Evolutionary conservation across 2,329 filamentous ascomycete species (phyloP).

Genomic region (Sporothrix globosa): DNA sequence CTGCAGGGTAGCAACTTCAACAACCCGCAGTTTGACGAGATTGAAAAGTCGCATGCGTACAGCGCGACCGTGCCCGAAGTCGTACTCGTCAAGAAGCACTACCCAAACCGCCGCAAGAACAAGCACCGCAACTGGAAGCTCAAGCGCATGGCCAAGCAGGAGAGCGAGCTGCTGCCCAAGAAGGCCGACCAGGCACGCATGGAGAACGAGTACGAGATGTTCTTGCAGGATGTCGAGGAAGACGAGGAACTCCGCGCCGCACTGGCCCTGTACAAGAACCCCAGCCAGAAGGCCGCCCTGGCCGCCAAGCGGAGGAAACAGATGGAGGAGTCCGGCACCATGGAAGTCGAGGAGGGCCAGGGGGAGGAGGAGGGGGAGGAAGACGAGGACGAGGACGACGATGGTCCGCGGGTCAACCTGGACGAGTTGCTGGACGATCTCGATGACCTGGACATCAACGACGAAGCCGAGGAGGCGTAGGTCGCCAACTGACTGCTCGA

Average conservation of each 20-base stretch:
- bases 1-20: slow-evolving; percentile 91
- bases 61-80: slow-evolving; percentile 84
- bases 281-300: slow-evolving; percentile 51
- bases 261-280: slow-evolving; percentile 81
- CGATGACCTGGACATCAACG: slow-evolving; percentile 78
- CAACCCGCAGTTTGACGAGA: slow-evolving; percentile 78
- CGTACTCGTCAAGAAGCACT: slow-evolving; percentile 95
- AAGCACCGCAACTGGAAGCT: slow-evolving; percentile 88
- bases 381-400: slow-evolving; percentile 67
- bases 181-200: slow-evolving; percentile 86
- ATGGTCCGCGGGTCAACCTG: slow-evolving; percentile 72
- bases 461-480: slow-evolving; percentile 53
- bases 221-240: slow-evolving; percentile 95
- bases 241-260: slow-evolving; percentile 85
- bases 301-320: slow-evolving; percentile 41
- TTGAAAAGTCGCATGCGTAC: slow-evolving; percentile 78
- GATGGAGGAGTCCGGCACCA: slow-evolving; percentile 39
- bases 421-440: slow-evolving; percentile 88
- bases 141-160: slow-evolving; percentile 88
- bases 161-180: slow-evolving; percentile 82
- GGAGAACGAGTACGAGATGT: slow-evolving; percentile 95
- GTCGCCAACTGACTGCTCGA: neutral
- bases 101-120: slow-evolving; percentile 76
- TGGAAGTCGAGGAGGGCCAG: slow-evolving; percentile 56
- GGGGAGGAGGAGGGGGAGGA: slow-evolving; percentile 50